Conservation (phyloP, 768 basidiomycete species). For the Lentinula boryana region DNA sequence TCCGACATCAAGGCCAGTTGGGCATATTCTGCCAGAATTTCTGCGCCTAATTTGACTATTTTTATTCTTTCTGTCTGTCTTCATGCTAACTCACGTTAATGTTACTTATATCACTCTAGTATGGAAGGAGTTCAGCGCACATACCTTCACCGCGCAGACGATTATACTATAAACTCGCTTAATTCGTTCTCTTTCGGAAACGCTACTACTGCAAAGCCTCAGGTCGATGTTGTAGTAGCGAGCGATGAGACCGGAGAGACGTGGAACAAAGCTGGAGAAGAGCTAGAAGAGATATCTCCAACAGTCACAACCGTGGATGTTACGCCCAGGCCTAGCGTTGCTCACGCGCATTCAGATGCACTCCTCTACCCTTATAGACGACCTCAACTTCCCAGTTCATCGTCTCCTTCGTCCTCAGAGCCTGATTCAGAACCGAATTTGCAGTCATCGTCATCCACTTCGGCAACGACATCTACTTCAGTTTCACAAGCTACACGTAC, state of each 20-base stretch:
- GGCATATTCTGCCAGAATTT: not conserved
- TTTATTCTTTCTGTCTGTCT: not conserved
- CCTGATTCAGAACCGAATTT: not conserved
- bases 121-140: not conserved
- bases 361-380: not conserved
- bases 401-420: slow-evolving; percentile 20
- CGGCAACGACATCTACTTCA: not conserved
- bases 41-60: not conserved
- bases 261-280: not conserved
- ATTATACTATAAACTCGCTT: slow-evolving; percentile 39
- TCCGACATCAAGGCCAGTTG: not conserved
- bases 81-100: not conserved
- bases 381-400: not conserved
- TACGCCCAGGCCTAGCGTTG: slow-evolving; percentile 47
- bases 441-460: not conserved
- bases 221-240: slow-evolving; percentile 8
- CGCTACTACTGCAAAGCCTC: slow-evolving; percentile 24
- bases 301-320: slow-evolving; percentile 38
- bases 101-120: not conserved
- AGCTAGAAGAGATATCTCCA: slow-evolving; percentile 18
- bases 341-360: slow-evolving; percentile 14
- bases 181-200: slow-evolving; percentile 44
- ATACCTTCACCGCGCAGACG: slow-evolving; percentile 13
- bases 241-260: not conserved
- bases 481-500: not conserved